Conservation (phyloP, 495 filamentous ascomycete species). For the Xylaria acuta region DNA sequence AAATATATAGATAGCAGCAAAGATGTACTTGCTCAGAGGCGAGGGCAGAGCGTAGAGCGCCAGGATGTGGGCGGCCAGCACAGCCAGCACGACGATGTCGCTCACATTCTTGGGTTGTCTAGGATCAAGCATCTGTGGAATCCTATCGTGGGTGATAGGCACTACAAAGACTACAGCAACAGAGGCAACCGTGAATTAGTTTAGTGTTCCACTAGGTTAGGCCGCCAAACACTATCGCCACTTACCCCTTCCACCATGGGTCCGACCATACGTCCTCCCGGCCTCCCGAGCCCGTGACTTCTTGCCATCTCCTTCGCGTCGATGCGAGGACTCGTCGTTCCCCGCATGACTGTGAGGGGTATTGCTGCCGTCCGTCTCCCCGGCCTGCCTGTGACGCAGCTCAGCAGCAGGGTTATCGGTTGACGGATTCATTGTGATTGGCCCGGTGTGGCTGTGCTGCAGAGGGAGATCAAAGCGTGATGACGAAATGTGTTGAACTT, state of each 20-base stretch:
- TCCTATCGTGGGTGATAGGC: slow-evolving; percentile 97
- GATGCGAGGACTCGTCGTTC: slow-evolving; percentile 5
- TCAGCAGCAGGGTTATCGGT: slow-evolving; percentile 26
- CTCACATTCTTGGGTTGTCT: slow-evolving; percentile 93
- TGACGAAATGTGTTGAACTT: slow-evolving; percentile 33
- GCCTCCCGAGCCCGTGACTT: slow-evolving; percentile 50
- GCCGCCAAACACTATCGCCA: slow-evolving; percentile 22
- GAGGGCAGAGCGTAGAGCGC: slow-evolving; percentile 74
- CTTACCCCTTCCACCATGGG: slow-evolving; percentile 87
- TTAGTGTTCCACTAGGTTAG: slow-evolving; percentile 19
- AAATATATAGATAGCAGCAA: slow-evolving; percentile 83
- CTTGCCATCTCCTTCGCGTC: slow-evolving; percentile 27
- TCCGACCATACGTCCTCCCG: slow-evolving; percentile 87
- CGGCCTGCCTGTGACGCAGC: slow-evolving; percentile 26
- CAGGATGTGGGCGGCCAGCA: slow-evolving; percentile 75
- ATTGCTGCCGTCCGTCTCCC: slow-evolving; percentile 7
- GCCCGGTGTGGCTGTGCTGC: slow-evolving; percentile 2
- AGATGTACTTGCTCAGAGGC: slow-evolving; percentile 70
- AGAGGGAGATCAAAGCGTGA: neutral
- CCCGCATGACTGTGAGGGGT: slow-evolving; percentile 22
- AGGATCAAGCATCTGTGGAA: slow-evolving; percentile 95
- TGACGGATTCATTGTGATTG: slow-evolving; percentile 29
- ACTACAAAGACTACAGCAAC: slow-evolving; percentile 82
- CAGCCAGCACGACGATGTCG: slow-evolving; percentile 80
- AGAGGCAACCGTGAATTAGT: neutral